phyloP scores from a whole-genome alignment of 2,329 filamentous ascomycete genomes.

The Stenocarpella maydis region DNA sequence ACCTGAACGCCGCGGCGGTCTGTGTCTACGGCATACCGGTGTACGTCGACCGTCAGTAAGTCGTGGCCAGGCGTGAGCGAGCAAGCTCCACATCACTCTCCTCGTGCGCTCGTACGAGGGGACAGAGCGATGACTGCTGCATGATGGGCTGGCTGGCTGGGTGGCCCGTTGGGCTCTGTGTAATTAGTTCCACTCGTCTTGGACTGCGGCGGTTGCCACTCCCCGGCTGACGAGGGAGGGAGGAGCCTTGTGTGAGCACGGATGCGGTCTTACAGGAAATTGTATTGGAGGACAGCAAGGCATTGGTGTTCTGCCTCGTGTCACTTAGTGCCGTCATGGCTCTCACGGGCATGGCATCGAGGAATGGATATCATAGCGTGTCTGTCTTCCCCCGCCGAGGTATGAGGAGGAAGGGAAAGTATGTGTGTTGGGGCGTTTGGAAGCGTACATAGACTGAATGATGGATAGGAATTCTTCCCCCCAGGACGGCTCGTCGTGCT shows the following conservation, averaged over 20 bases:
- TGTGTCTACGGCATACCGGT: slow-evolving; percentile 96
- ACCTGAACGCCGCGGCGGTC: slow-evolving; percentile 91
- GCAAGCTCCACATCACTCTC: not conserved
- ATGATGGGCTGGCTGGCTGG: not conserved
- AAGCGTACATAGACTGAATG: slow-evolving; percentile 12
- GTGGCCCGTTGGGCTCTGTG: not conserved
- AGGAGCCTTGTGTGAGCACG: not conserved
- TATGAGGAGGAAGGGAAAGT: slow-evolving; percentile 2
- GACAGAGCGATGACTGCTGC: not conserved
- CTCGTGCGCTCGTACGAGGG: too few relatives aligned
- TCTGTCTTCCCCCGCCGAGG: not conserved
- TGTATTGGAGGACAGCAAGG: slow-evolving; percentile 23
- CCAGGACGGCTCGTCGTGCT: too few relatives aligned
- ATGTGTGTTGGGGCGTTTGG: slow-evolving; percentile 15
- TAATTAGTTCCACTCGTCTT: not conserved
- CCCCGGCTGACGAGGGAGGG: not conserved
- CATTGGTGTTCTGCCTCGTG: slow-evolving; percentile 15
- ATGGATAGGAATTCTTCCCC: not conserved
- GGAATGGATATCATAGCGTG: slow-evolving; percentile 20
- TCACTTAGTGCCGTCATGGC: slow-evolving; percentile 19
- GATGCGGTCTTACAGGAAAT: slow-evolving; percentile 20
- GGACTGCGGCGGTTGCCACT: not conserved
- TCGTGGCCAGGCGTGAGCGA: not conserved
- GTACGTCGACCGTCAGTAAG: slow-evolving; percentile 62
- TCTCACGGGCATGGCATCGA: slow-evolving; percentile 8